Conservation (phyloP, 169 alveolate species). For the Eimeria tenella region DNA sequence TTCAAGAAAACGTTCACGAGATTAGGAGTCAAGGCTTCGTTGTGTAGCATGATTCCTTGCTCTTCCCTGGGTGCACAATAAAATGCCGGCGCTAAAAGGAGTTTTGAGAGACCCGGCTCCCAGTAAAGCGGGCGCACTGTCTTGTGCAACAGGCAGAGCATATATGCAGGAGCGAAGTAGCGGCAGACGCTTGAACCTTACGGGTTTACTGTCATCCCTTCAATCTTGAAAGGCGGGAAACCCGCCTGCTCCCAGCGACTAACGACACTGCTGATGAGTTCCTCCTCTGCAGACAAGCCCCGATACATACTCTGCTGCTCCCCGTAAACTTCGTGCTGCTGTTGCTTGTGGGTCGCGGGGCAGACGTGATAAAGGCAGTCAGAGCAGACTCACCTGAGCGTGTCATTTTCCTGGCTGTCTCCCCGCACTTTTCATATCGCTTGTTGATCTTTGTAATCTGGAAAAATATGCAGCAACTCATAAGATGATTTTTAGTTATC, state of each 20-base stretch:
- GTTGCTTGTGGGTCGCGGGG: background rate
- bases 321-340: background rate
- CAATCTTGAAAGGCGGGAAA: slow-evolving; percentile 17
- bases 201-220: slow-evolving; percentile 44
- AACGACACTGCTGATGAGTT: slow-evolving; percentile 11
- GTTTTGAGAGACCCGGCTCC: too few relatives aligned
- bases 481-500: too few relatives aligned
- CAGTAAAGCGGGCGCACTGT: too few relatives aligned
- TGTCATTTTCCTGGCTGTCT: slow-evolving; percentile 22
- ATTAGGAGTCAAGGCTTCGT: slow-evolving; percentile 47
- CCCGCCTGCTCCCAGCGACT: slow-evolving; percentile 33
- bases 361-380: background rate
- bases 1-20: slow-evolving; percentile 32
- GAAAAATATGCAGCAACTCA: background rate
- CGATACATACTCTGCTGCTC: background rate
- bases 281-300: slow-evolving; percentile 50
- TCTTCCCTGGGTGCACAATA: slow-evolving; percentile 14
- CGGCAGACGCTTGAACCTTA: background rate
- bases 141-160: too few relatives aligned
- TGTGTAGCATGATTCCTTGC: background rate
- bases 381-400: background rate
- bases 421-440: slow-evolving; percentile 46
- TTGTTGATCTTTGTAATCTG: slow-evolving; percentile 26
- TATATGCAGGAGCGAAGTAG: too few relatives aligned
- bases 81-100: too few relatives aligned